Conservation (phyloP, 139 green algal genomes). For the Micractinium conductrix region DNA sequence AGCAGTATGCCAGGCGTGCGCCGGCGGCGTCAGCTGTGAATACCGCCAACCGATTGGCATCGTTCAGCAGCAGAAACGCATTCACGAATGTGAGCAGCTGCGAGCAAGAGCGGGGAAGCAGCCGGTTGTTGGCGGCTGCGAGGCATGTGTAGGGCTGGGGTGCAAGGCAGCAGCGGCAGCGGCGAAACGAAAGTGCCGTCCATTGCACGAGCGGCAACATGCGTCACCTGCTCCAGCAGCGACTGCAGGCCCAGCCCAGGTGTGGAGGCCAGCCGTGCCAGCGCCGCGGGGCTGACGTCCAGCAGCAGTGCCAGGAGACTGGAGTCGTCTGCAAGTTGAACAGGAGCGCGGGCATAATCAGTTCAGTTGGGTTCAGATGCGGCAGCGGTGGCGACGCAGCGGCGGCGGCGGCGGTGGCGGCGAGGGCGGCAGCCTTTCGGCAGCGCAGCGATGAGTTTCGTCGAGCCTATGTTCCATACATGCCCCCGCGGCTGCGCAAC, state of each 20-base stretch:
- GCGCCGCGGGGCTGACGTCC: constrained; percentile 11
- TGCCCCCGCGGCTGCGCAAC: too few species aligned
- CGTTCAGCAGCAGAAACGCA: constrained; percentile 45
- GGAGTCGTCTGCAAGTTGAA: constrained; percentile 29
- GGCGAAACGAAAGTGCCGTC: too few species aligned
- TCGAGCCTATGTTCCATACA: too few species aligned
- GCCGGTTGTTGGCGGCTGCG: neutral
- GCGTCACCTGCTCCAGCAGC: constrained; percentile 20
- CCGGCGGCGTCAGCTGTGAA: constrained; percentile 23
- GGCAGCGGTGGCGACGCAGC: neutral
- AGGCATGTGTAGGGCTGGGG: neutral
- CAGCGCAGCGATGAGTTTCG: too few species aligned
- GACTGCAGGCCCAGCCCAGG: constrained; percentile 22
- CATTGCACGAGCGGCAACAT: too few species aligned
- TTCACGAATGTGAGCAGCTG: constrained; percentile 51
- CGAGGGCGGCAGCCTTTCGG: neutral
- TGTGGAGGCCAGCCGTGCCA: neutral
- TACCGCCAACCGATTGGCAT: constrained; percentile 50
- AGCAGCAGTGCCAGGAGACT: constrained; percentile 36
- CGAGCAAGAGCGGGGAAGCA: neutral
- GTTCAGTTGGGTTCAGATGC: neutral
- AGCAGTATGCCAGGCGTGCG: constrained; percentile 34
- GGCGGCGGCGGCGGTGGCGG: neutral
- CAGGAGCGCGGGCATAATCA: neutral
- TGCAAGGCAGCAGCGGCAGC: neutral